phyloP scores from a whole-genome alignment of 1,284 basidiomycete genomes.

The Kalmanozyma brasiliensis region DNA sequence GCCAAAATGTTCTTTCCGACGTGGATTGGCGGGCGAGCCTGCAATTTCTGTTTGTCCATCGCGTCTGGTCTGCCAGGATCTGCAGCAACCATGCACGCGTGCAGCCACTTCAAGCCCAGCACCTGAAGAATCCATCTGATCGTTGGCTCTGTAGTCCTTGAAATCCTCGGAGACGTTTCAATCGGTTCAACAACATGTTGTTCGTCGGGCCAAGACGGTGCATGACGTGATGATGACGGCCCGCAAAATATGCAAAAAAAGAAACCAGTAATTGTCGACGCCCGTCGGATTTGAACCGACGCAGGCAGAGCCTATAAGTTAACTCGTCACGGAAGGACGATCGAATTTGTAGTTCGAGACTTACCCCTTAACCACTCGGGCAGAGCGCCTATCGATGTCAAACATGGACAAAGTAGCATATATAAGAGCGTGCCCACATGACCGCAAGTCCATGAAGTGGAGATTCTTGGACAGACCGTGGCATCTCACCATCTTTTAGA shows the following conservation, averaged over 20 bases:
- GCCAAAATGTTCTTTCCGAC: constrained; percentile 16
- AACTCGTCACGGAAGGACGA: constrained; percentile 19
- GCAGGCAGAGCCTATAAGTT: constrained; percentile 49
- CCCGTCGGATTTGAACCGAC: constrained; percentile 48
- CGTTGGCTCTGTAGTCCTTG: too few relatives aligned
- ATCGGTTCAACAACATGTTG: too few relatives aligned
- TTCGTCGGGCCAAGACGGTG: too few relatives aligned
- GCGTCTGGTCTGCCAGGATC: neutral
- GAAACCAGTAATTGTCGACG: constrained; percentile 18
- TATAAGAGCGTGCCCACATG: too few relatives aligned
- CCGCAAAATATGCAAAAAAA: constrained; percentile 9
- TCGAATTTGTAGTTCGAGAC: constrained; percentile 39
- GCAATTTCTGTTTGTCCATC: neutral
- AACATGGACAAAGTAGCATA: too few relatives aligned
- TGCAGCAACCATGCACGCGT: constrained; percentile 27
- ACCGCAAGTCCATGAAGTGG: too few relatives aligned
- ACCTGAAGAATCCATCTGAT: too few relatives aligned
- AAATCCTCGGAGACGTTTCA: too few relatives aligned
- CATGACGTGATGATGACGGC: too few relatives aligned
- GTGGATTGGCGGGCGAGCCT: neutral
- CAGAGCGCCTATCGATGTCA: constrained; percentile 29
- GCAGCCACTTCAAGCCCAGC: too few relatives aligned
- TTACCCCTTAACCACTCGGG: constrained; percentile 51
- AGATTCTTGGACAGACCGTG: constrained; percentile 3
- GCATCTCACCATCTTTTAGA: neutral